Conservation (phyloP, 2,329 filamentous ascomycete genomes). For the Phyllosticta citrichinensis region DNA sequence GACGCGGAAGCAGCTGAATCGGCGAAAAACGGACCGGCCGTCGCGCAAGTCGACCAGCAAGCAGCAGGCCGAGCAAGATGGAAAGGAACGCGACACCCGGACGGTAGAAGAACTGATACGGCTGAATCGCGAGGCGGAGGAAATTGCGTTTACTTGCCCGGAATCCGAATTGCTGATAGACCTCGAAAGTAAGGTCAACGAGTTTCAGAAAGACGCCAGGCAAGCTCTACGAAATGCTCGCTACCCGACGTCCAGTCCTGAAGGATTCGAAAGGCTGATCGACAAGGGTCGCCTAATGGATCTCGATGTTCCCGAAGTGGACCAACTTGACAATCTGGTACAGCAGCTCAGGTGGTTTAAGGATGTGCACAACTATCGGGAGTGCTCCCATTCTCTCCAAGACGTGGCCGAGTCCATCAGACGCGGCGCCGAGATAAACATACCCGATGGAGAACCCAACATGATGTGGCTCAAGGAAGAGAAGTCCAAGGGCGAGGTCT, state of each 20-base stretch:
- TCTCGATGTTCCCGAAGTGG: slow-evolving; percentile 81
- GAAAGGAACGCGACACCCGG: slow-evolving; percentile 72
- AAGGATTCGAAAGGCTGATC: slow-evolving; percentile 69
- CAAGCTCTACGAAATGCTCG: slow-evolving; percentile 37
- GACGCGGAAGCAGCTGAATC: slow-evolving; percentile 93
- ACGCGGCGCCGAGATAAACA: slow-evolving; percentile 65
- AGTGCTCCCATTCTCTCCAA: slow-evolving; percentile 58
- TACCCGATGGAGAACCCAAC: slow-evolving; percentile 72
- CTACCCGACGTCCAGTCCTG: slow-evolving; percentile 14
- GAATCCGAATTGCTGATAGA: slow-evolving; percentile 80
- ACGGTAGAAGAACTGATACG: slow-evolving; percentile 83
- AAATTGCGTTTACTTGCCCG: slow-evolving; percentile 83
- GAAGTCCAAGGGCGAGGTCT: slow-evolving; percentile 65
- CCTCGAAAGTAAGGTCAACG: slow-evolving; percentile 63
- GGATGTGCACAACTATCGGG: slow-evolving; percentile 56
- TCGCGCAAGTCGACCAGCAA: slow-evolving; percentile 68
- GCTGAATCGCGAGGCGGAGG: slow-evolving; percentile 72
- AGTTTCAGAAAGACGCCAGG: slow-evolving; percentile 70
- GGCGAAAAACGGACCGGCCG: slow-evolving; percentile 84
- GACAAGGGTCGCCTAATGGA: slow-evolving; percentile 84
- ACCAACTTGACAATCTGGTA: slow-evolving; percentile 67
- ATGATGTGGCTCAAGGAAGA: slow-evolving; percentile 68
- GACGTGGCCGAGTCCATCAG: slow-evolving; percentile 73
- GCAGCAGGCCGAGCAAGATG: slow-evolving; percentile 66
- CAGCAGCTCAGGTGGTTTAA: slow-evolving; percentile 86